Base-by-base conservation (phyloP, 108 stramenopile species). In the Nitzschia palea region DNA sequence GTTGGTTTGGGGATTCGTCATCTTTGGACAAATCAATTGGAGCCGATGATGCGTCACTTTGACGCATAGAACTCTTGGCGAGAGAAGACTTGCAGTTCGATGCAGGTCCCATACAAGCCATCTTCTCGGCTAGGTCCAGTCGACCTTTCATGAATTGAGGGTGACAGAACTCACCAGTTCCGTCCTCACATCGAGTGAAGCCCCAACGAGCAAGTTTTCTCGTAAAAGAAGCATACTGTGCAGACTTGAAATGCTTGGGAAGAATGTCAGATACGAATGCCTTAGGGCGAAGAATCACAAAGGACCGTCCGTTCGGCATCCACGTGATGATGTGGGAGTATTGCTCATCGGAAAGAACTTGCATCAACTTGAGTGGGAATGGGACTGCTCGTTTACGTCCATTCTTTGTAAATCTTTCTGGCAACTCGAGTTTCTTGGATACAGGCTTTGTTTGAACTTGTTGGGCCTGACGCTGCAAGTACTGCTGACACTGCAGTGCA, bases 131-230 rank as follows among this genome's bases (percentile, higher is more conserved):
- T 5, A 75, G 62, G 33, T 80, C 80, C 1, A 68, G 42, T 17
- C 65, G 36, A 4, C 64, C 80, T 18, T 42, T 60, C 25, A 54
- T 53, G 47, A 81, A 81, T 31, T 59, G 27, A 32, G 77, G 66
- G 57, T 81, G 80, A 62, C 58, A 81, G 48, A 66, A 81, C 18
- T 76, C 71, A 18, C 80, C 76, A 22, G 73, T 40, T 43, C 77
- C 80, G 28, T 69, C 65, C 27, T 76, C 80, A 30, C 73, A 31
- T 15, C 67, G 50, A 12, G 31, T 33, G 36, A 81, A 81, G 0
- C 80, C 80, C 81, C 81, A 82, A 15, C 81, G 77, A 44, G 78
- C 61, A 14, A 82, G 44, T 44, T 82, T 82, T 42, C 81, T 73
- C 3, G 76, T 77, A 59, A 82, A 82, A 31, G 71, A 73, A 9